Evolutionary conservation across 2,329 filamentous ascomycete genomes (phyloP).

Genomic region (Ophiocordyceps australis): DNA sequence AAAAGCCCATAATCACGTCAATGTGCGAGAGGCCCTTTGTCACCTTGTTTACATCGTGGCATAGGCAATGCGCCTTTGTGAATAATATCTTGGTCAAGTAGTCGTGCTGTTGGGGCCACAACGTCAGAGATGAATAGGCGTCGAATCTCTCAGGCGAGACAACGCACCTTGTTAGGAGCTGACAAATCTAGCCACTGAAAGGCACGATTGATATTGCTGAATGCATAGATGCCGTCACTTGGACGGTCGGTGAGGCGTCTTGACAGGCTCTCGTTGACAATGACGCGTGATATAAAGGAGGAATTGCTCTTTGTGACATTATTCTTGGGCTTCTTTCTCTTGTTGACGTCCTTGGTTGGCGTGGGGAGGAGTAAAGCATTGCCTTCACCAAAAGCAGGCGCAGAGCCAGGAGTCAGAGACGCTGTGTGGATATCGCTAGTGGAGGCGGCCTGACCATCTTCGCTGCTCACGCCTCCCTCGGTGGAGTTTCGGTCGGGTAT

Average conservation of each 20-base stretch:
- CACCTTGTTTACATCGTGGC: slow-evolving; percentile 74
- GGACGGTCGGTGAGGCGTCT: slow-evolving; percentile 69
- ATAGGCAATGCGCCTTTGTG: slow-evolving; percentile 87
- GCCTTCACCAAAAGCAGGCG: slow-evolving; percentile 68
- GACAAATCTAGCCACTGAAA: slow-evolving; percentile 93
- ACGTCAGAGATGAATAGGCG: slow-evolving; percentile 7
- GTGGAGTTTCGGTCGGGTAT: slow-evolving; percentile 44
- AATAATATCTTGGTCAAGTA: slow-evolving; percentile 93
- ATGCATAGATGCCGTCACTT: slow-evolving; percentile 67
- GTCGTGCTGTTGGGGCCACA: slow-evolving; percentile 41
- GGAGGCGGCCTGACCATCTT: slow-evolving; percentile 33
- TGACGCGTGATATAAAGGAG: slow-evolving; percentile 92
- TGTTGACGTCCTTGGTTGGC: slow-evolving; percentile 53
- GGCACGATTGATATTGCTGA: slow-evolving; percentile 88
- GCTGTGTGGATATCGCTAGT: slow-evolving; percentile 28
- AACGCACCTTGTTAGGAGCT: slow-evolving; percentile 45
- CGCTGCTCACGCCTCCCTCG: slow-evolving; percentile 39
- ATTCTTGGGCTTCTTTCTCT: slow-evolving; percentile 88
- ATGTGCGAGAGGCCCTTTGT: slow-evolving; percentile 70
- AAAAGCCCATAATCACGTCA: slow-evolving; percentile 89
- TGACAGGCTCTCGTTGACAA: slow-evolving; percentile 64
- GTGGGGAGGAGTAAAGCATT: slow-evolving; percentile 53
- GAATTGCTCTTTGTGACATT: slow-evolving; percentile 98
- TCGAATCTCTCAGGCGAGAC: background rate
- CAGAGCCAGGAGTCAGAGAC: slow-evolving; percentile 21